These are phyloP conservation scores for Perkinsus chesapeaki DNA, from an alignment of 169 alveolate species.

Conservation along the genomic window DNA sequence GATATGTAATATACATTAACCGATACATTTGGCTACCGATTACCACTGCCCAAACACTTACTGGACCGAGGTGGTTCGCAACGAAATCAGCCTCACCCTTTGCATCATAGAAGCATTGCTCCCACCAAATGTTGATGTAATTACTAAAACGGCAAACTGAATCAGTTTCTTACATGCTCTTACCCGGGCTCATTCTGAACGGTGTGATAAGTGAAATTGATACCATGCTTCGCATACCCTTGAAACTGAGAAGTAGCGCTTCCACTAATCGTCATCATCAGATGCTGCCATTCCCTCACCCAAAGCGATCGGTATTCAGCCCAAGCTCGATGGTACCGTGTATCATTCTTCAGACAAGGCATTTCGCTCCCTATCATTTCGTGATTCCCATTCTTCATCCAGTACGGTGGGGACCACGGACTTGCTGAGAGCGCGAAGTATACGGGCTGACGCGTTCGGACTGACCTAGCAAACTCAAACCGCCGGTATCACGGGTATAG, in stretches of 20 bases:
- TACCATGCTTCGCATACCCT: neutral
- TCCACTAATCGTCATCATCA: neutral
- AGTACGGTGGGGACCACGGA: neutral
- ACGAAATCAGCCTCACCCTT: neutral
- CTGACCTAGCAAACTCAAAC: neutral
- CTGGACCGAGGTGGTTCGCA: neutral
- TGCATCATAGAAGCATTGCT: neutral
- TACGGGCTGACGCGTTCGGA: too few relatives aligned
- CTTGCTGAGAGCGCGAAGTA: neutral
- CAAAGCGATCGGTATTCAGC: neutral
- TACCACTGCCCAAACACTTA: neutral
- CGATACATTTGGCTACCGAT: neutral
- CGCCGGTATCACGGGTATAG: neutral
- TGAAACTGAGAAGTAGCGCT: neutral
- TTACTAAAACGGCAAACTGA: neutral
- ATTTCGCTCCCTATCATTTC: neutral
- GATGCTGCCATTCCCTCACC: neutral
- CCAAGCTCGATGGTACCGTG: neutral
- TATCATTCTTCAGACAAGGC: neutral
- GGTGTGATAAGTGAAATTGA: neutral
- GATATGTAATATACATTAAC: too few relatives aligned
- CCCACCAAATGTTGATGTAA: neutral
- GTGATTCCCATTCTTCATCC: neutral
- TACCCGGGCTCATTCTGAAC: neutral
- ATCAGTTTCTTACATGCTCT: neutral